Percentiles rank a stretch among this genome's conserved stretches.
phyloP scores from a whole-genome alignment of 2,329 filamentous ascomycete genomes.

The Pseudogymnoascus verrucosus region DNA sequence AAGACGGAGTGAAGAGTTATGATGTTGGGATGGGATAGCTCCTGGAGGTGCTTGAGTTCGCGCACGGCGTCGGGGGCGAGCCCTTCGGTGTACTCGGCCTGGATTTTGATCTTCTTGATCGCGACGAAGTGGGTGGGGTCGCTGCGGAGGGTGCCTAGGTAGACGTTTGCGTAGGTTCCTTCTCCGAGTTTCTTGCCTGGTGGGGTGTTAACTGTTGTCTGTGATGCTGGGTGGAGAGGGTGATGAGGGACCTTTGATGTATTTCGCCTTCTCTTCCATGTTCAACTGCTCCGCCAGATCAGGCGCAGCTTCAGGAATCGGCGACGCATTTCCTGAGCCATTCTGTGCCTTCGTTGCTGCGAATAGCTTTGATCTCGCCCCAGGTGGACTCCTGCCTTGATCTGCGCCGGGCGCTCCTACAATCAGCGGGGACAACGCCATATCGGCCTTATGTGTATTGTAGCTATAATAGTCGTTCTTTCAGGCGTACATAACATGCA shows the following conservation, averaged over 20 bases:
- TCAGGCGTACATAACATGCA: background rate
- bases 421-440: background rate
- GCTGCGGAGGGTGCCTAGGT: conserved; percentile 69
- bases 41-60: conserved; percentile 91
- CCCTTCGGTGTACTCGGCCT: conserved; percentile 80
- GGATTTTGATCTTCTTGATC: conserved; percentile 87
- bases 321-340: background rate
- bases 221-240: conserved; percentile 11
- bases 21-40: conserved; percentile 91
- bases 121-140: conserved; percentile 72
- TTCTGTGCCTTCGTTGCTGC: background rate
- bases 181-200: conserved; percentile 84
- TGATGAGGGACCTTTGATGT: conserved; percentile 63
- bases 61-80: conserved; percentile 91
- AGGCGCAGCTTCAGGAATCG: conserved; percentile 23
- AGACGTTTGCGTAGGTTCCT: conserved; percentile 95
- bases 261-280: conserved; percentile 76
- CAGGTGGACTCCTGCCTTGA: background rate
- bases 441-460: background rate
- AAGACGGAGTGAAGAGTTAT: conserved; percentile 90
- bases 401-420: background rate
- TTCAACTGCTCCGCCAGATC: conserved; percentile 75
- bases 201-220: conserved; percentile 10
- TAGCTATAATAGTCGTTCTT: background rate
- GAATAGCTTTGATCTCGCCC: background rate